A percentile compares a stretch with the other conserved stretches of the same genome.
Conservation (phyloP, 805 yeast species). For the Lipomyces yamanashiensis region DNA sequence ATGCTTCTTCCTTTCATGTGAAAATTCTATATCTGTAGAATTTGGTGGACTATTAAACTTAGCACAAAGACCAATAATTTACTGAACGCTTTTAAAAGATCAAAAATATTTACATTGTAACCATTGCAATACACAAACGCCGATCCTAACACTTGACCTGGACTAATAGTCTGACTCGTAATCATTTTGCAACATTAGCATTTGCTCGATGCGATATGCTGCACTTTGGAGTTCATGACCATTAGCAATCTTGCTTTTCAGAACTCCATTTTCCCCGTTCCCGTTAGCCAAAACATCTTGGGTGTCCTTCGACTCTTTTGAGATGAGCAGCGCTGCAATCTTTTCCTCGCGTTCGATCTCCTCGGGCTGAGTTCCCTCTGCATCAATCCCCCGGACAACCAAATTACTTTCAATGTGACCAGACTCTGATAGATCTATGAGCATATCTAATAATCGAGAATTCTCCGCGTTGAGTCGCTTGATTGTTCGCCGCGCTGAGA, state of each 20-base stretch:
- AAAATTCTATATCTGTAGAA: not conserved
- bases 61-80: not conserved
- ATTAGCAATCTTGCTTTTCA: not conserved
- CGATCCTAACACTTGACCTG: not conserved
- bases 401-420: constrained; percentile 19
- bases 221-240: not conserved
- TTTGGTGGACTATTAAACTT: not conserved
- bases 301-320: not conserved
- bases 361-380: constrained; percentile 6
- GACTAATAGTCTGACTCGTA: constrained; percentile 24
- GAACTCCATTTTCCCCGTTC: not conserved
- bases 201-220: constrained; percentile 12
- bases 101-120: not conserved
- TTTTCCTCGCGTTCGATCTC: constrained; percentile 20
- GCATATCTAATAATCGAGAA: constrained; percentile 29
- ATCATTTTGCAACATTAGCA: constrained; percentile 24
- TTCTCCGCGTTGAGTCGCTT: constrained; percentile 32
- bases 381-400: constrained; percentile 16
- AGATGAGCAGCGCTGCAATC: not conserved
- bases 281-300: not conserved
- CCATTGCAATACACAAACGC: constrained; percentile 4
- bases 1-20: not conserved
- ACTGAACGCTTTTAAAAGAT: not conserved
- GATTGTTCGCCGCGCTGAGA: constrained; percentile 24
- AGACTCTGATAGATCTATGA: constrained; percentile 31